These are phyloP conservation scores for Scolecobasidium constrictum DNA, from an alignment of 2,329 filamentous ascomycete genomes.

Conservation along the genomic window DNA sequence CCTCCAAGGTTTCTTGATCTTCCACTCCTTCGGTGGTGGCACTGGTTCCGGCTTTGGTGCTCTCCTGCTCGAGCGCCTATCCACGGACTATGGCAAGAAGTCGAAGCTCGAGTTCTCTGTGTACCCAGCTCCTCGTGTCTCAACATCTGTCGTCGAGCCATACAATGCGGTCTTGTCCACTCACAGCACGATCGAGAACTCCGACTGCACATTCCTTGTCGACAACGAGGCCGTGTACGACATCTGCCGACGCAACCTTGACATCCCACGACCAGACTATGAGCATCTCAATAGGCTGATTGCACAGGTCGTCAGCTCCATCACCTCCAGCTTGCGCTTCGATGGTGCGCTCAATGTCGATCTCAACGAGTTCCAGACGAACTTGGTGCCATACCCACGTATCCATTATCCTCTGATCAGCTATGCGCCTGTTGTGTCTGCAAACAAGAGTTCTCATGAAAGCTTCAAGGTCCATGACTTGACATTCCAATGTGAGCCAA, in stretches of 20 bases:
- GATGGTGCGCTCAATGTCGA: conserved; percentile 65
- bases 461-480: conserved; percentile 77
- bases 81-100: conserved; percentile 67
- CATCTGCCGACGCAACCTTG: conserved; percentile 62
- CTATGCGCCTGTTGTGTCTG: conserved; percentile 61
- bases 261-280: conserved; percentile 57
- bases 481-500: conserved; percentile 58
- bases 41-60: conserved; percentile 63
- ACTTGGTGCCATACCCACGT: conserved; percentile 61
- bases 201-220: conserved; percentile 69
- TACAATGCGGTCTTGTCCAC: conserved; percentile 66
- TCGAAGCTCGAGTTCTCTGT: conserved; percentile 66
- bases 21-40: conserved; percentile 65
- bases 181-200: conserved; percentile 66
- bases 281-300: conserved; percentile 65
- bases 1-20: conserved; percentile 63
- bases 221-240: conserved; percentile 69
- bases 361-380: conserved; percentile 69
- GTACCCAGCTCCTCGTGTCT: conserved; percentile 59
- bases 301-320: conserved; percentile 63
- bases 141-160: conserved; percentile 61
- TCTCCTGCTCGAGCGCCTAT: conserved; percentile 60
- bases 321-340: conserved; percentile 62
- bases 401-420: conserved; percentile 66
- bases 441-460: conserved; percentile 70